Evolutionary conservation across 1,284 basidiomycete species (phyloP).

Genomic region (Malassezia sympodialis): DNA sequence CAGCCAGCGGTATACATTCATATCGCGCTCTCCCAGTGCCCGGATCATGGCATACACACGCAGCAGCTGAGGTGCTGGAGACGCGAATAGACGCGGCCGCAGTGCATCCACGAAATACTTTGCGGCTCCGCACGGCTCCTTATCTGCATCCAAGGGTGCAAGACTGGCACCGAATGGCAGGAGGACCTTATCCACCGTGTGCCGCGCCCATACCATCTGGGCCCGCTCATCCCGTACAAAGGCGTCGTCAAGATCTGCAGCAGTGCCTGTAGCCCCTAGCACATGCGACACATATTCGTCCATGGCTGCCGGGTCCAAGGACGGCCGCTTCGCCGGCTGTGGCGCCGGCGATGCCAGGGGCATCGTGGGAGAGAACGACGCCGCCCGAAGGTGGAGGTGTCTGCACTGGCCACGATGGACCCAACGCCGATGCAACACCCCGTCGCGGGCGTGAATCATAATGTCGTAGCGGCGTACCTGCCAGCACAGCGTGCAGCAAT

Average conservation of each 20-base stretch:
- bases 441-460: not conserved
- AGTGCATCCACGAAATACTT: not conserved
- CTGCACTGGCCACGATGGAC: not conserved
- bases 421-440: not conserved
- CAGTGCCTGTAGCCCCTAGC: not conserved
- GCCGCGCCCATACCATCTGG: not conserved
- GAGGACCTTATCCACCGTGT: not conserved
- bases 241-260: not conserved
- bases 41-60: slow-evolving; percentile 68
- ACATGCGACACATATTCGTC: not conserved
- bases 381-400: not conserved
- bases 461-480: not conserved
- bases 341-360: not conserved
- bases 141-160: not conserved
- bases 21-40: slow-evolving; percentile 55
- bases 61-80: slow-evolving; percentile 66
- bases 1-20: slow-evolving; percentile 16
- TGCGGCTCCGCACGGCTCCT: not conserved
- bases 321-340: not conserved
- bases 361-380: not conserved
- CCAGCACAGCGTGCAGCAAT: not conserved
- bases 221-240: not conserved
- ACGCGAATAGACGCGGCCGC: slow-evolving; percentile 25
- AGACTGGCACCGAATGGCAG: not conserved
- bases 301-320: not conserved